Evolutionary conservation across 73 alveolate genomes (phyloP).

Genomic region (Paramecium tetraurelia): DNA sequence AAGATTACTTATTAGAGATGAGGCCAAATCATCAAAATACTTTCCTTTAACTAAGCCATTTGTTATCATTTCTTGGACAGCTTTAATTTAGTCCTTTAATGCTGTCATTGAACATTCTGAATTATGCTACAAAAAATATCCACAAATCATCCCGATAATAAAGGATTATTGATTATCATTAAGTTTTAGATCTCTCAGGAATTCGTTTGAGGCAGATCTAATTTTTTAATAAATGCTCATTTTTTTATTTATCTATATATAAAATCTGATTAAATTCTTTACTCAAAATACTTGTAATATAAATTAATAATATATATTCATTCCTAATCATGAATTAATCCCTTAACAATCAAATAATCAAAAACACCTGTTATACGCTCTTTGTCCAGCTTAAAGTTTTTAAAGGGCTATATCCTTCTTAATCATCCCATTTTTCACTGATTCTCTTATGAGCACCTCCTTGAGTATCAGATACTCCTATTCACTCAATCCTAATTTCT

Average conservation of each 20-base stretch:
- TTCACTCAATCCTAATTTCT: slow-evolving; percentile 37
- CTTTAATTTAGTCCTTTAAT: neutral
- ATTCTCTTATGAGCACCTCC: slow-evolving; percentile 55
- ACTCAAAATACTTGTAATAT: neutral
- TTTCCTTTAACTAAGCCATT: neutral
- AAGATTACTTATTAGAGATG: neutral
- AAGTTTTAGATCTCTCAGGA: neutral
- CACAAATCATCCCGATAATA: neutral
- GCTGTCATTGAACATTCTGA: neutral
- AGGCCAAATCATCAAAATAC: neutral
- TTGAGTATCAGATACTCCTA: slow-evolving; percentile 53
- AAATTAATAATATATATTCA: neutral
- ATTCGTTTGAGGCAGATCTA: neutral
- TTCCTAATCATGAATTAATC: neutral
- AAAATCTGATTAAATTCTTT: neutral
- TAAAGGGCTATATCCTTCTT: slow-evolving; percentile 9
- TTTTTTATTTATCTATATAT: neutral
- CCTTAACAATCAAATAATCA: neutral
- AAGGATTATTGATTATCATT: neutral
- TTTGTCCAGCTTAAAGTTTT: neutral
- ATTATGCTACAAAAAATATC: neutral
- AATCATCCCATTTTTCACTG: slow-evolving; percentile 40
- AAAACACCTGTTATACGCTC: slow-evolving; percentile 34
- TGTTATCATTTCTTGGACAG: neutral
- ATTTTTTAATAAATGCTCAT: neutral